Evolutionary conservation across 2,329 filamentous ascomycete genomes (phyloP).

Genomic region (Paramyrothecium sp.): DNA sequence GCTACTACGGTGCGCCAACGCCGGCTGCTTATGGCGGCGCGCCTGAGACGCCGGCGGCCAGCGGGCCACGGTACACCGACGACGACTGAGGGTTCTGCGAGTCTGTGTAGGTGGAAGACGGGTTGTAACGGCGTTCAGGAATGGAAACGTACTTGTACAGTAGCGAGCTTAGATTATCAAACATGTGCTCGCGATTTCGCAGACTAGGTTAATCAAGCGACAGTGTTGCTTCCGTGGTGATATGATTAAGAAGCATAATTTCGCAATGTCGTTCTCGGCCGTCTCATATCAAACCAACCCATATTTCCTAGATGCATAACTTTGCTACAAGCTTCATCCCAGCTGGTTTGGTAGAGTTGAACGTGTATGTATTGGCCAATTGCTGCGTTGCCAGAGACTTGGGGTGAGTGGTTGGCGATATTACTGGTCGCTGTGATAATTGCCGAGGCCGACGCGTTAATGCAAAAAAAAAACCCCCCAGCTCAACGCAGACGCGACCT

Average conservation of each 20-base stretch:
- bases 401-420: not conserved
- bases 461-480: not conserved
- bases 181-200: not conserved
- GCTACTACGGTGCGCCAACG: constrained; percentile 64
- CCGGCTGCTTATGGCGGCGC: constrained; percentile 57
- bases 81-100: constrained; percentile 35
- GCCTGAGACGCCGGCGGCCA: constrained; percentile 61
- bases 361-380: not conserved
- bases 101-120: no score
- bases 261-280: no score
- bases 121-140: not conserved
- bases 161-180: not conserved
- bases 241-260: not conserved
- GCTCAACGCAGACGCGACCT: not conserved
- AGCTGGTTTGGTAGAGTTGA: not conserved
- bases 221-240: not conserved
- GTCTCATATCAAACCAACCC: no score
- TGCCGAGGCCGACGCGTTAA: not conserved
- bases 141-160: not conserved
- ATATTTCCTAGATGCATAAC: no score
- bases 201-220: not conserved
- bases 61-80: constrained; percentile 53
- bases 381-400: not conserved
- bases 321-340: no score
- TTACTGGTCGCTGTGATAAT: not conserved